Evolutionary conservation across 2,329 filamentous ascomycete species (phyloP), one percentile per base, ranked within the genome.

Genomic region (Intubia oerlemansii): DNA sequence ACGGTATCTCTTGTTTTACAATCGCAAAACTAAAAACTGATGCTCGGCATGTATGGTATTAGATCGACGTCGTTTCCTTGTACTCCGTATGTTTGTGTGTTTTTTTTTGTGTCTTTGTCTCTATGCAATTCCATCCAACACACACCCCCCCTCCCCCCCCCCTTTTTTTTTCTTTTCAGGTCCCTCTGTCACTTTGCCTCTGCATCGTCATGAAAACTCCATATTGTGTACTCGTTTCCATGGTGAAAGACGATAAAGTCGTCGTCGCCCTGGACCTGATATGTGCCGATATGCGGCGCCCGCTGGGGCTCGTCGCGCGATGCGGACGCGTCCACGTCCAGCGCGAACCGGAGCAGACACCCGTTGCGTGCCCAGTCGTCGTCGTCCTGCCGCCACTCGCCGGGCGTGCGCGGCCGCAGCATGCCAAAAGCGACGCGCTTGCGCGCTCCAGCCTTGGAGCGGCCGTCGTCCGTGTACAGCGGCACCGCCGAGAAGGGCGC

Each of bases 211-310:
- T 30, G 10, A 17, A 38, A 39, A 16, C 28, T 28, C 38, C 38
- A 39, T 10, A 39, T 25, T 2, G 34, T 37, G 29, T 33, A 37
- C 11, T 32, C 28, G 19, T 17, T 19, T 12, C 29, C 10, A 28
- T 37, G 27, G 15, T 27, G 22, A 15, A 34, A 31, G 10, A 36
- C 25, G 8, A 39, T 8, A 13, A 36, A 39, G 25, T 37, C 38
- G 30, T 38, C 38, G 27, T 39, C 38, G 32, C 38, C 38, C 15
- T 33, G 22, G 11, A 38, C 10, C 3, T 17, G 17, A 19, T 36
- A 32, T 11, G 22, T 10, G 5, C 34, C 22, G 18, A 34, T 25
- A 27, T 36, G 34, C 7, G 24, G 24, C 18, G 32, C 31, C 26
- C 19, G n/a, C n/a, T n/a, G n/a, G n/a, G n/a, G 19, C 7, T 15